phyloP scores from a whole-genome alignment of 1,284 basidiomycete species.

The Ganoderma meredithae region DNA sequence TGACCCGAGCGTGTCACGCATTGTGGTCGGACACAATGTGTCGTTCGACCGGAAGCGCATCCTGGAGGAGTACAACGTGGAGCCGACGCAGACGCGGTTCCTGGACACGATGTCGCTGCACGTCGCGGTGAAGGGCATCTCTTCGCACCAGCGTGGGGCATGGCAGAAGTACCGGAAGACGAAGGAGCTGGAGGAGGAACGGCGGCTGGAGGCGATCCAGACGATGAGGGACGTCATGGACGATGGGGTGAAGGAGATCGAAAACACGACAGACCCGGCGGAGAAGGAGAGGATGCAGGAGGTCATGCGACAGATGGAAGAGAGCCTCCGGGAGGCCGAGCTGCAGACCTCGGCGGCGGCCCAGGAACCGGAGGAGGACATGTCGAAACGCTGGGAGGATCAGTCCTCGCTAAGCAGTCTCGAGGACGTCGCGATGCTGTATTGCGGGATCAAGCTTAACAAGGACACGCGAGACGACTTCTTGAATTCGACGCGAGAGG shows the following conservation, averaged over 20 bases:
- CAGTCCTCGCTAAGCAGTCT: conserved; percentile 93
- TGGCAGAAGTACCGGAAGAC: conserved; percentile 88
- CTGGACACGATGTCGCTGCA: conserved; percentile 97
- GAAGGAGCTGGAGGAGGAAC: conserved; percentile 59
- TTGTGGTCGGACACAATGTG: conserved; percentile 95
- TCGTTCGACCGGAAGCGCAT: conserved; percentile 92
- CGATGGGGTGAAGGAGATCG: conserved; percentile 55
- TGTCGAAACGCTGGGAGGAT: conserved; percentile 86
- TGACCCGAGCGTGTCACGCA: conserved; percentile 54
- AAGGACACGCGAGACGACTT: conserved; percentile 87
- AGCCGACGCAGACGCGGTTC: conserved; percentile 80
- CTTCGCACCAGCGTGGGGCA: conserved; percentile 92
- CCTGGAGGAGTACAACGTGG: conserved; percentile 84
- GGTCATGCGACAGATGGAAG: conserved; percentile 45
- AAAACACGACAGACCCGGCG: conserved; percentile 43
- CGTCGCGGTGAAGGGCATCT: conserved; percentile 94
- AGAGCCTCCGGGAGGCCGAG: conserved; percentile 45
- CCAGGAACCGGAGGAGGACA: conserved; percentile 50
- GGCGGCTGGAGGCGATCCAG: conserved; percentile 65
- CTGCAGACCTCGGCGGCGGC: conserved; percentile 39
- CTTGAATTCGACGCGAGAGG: conserved; percentile 65
- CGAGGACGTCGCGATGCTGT: conserved; percentile 89
- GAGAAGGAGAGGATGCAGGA: conserved; percentile 43
- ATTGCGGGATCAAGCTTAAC: conserved; percentile 85
- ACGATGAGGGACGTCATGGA: conserved; percentile 58